Evolutionary conservation across 495 filamentous ascomycete genomes (phyloP), one percentile per base, ranked within the genome.

Genomic region (Elasticomyces elasticus): DNA sequence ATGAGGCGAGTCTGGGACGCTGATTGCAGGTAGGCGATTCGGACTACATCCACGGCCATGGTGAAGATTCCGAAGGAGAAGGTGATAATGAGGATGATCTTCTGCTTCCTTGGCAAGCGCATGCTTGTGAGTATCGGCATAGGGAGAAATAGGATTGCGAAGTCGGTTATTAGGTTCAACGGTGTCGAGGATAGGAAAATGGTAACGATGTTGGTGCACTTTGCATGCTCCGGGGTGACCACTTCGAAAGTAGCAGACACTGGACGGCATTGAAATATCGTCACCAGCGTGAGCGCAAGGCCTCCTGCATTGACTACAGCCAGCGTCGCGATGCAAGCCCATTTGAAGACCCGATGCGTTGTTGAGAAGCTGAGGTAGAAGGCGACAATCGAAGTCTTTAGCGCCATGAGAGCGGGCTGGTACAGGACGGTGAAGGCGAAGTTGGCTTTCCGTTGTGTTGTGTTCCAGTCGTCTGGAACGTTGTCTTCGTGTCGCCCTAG

Each of bases 361-460:
- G 80, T 82, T 6, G 87, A 83, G 47, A 95, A 70, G 28, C 84
- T 81, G 26, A 94, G 76, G 71, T 88, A 95, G 66, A 94, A 95
- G 54, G 90, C 69, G 46, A 95, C 77, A 58, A 97, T 88, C n/a
- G 87, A 91, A 4, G 87, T 88, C 70, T 95, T 97, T 45, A 88
- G 82, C 0, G 80, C 78, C 83, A 88, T 87, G 50, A 95, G 76
- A 4, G 88, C 84, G 12, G 91, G 89, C 64, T 95, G 94, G 66
- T 94, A 94, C 45, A 94, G 72, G 15, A 90, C 78, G n/a, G 83
- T 85, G 61, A 90, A 89, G 48, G 76, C 79, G 78, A 91, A 94
- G 72, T 86, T 81, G 28, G 79, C 78, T 59, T 76, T 82, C 57
- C 79, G 80, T 52, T 91, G 70, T 1, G 67, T 62, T 10, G 66